A percentile compares a stretch with the other conserved stretches of the same genome.
phyloP scores from a whole-genome alignment of 805 yeast species.

The Tetrapisispora fleetii region DNA sequence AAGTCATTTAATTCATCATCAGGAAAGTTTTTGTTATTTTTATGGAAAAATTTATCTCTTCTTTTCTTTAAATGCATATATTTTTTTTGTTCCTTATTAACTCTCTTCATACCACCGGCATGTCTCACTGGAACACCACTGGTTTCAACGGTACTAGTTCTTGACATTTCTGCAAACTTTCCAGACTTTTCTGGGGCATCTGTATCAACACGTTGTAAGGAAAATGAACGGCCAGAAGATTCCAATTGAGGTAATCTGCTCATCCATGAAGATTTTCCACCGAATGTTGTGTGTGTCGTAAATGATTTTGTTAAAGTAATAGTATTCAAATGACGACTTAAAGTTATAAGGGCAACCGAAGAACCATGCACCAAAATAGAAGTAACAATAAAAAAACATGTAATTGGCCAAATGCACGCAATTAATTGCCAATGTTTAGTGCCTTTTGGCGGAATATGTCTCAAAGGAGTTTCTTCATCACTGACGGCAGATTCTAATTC shows the following conservation, averaged over 20 bases:
- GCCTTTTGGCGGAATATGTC: conserved; percentile 36
- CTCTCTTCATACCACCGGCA: conserved; percentile 63
- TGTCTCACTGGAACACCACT: conserved; percentile 59
- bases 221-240: conserved; percentile 55
- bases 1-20: conserved; percentile 23
- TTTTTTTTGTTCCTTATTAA: conserved; percentile 30
- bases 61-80: conserved; percentile 25
- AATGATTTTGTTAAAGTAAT: conserved; percentile 89
- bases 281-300: conserved; percentile 58
- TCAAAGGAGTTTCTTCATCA: conserved; percentile 48
- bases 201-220: conserved; percentile 77
- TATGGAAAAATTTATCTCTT: conserved; percentile 7
- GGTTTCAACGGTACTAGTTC: conserved; percentile 43
- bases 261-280: conserved; percentile 62
- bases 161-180: conserved; percentile 6
- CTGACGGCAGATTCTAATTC: conserved; percentile 49
- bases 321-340: conserved; percentile 81
- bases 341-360: conserved; percentile 62
- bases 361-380: conserved; percentile 89
- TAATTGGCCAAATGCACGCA: conserved; percentile 70
- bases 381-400: conserved; percentile 67
- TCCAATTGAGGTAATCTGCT: conserved; percentile 75
- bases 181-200: conserved; percentile 7
- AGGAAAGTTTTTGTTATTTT: conserved; percentile 10
- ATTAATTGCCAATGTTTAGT: conserved; percentile 49